Evolutionary conservation across 2,329 filamentous ascomycete genomes (phyloP).

Genomic region (Arthrinium phaeospermum): DNA sequence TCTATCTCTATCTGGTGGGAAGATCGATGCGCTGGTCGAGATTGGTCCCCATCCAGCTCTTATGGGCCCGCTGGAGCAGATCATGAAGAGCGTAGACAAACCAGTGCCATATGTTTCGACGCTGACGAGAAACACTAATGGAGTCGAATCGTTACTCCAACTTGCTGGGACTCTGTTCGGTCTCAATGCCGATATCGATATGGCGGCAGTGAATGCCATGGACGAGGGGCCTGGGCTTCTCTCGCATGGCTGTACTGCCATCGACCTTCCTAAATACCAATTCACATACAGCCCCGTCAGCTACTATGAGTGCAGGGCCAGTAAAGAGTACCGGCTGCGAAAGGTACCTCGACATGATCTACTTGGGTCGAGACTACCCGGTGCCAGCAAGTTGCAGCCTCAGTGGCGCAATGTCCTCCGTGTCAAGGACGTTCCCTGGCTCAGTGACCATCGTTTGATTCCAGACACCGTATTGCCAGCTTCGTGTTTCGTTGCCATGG

Average conservation of each 20-base stretch:
- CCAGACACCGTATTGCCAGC: conserved; percentile 25
- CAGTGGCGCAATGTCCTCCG: conserved; percentile 28
- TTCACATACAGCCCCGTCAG: conserved; percentile 23
- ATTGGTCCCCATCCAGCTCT: conserved; percentile 27
- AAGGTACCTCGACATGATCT: conserved; percentile 27
- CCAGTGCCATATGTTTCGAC: neutral
- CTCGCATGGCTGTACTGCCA: conserved; percentile 21
- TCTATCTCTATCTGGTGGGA: neutral
- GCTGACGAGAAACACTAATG: conserved; percentile 19
- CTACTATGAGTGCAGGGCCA: conserved; percentile 25
- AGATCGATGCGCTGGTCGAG: conserved; percentile 22
- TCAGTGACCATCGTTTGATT: conserved; percentile 25
- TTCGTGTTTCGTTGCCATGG: conserved; percentile 26
- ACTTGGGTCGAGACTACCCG: conserved; percentile 24
- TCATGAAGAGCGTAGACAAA: conserved; percentile 18
- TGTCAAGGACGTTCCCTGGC: conserved; percentile 26
- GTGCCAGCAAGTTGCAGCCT: conserved; percentile 21
- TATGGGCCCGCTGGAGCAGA: conserved; percentile 23
- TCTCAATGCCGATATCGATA: conserved; percentile 20
- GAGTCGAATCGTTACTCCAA: conserved; percentile 4
- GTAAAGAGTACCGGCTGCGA: conserved; percentile 25
- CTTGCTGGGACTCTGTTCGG: conserved; percentile 24
- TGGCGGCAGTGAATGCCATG: conserved; percentile 23
- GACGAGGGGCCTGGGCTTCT: conserved; percentile 21
- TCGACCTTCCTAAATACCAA: conserved; percentile 25